Conservation (phyloP, 345 rosid genomes). For the Bruguiera sexangula region DNA sequence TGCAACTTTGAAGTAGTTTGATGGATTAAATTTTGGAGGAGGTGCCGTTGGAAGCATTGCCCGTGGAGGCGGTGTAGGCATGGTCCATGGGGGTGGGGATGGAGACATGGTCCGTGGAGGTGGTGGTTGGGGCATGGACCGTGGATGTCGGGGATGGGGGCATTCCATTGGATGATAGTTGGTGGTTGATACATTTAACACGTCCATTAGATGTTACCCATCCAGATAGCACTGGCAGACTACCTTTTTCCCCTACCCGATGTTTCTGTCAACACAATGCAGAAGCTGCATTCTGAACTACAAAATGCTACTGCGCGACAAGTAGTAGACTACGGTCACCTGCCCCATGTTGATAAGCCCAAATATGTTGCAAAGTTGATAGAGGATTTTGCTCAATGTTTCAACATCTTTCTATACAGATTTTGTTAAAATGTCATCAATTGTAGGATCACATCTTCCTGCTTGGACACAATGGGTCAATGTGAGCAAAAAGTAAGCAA, state of each 20-base stretch:
- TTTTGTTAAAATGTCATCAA: not conserved
- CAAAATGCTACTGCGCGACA: conserved; percentile 45
- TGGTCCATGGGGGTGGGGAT: conserved; percentile 42
- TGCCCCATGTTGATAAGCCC: conserved; percentile 76
- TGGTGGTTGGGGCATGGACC: conserved; percentile 29
- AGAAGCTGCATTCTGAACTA: conserved; percentile 64
- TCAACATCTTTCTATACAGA: not conserved
- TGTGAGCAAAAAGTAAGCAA: no score
- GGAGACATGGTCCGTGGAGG: conserved; percentile 35
- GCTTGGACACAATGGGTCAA: no score
- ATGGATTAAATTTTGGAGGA: conserved; percentile 51
- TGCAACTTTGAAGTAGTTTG: conserved; percentile 41
- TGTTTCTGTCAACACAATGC: conserved; percentile 14
- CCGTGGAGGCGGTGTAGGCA: conserved; percentile 40
- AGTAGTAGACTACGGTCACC: conserved; percentile 61
- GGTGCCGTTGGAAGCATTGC: conserved; percentile 42
- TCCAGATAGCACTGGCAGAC: no score
- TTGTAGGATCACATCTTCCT: not conserved
- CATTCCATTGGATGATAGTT: conserved; percentile 34
- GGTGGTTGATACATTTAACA: conserved; percentile 33
- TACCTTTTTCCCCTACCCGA: not conserved
- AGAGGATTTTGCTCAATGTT: conserved; percentile 34
- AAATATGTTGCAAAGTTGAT: conserved; percentile 47
- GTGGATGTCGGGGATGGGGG: conserved; percentile 26
- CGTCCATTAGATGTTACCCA: not conserved